These are phyloP conservation scores for Hyaloperonospora arabidopsidis DNA, from an alignment of 352 stramenopile species.

Conservation along the genomic window DNA sequence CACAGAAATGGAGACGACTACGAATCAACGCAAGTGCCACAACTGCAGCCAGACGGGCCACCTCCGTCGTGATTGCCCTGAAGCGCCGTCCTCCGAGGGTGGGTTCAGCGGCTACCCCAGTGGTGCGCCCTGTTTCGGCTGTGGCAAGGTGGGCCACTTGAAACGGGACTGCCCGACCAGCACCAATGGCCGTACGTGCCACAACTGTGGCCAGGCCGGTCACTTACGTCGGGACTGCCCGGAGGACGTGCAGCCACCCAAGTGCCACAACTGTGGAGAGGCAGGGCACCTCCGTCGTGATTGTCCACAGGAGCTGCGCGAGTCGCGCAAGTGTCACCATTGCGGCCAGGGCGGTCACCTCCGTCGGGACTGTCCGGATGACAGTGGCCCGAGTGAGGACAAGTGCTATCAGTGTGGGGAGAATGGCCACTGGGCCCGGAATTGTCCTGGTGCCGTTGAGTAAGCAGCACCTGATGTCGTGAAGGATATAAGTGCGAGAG, in stretches of 20 bases:
- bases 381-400: conserved; percentile 54
- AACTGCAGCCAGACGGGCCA: conserved; percentile 71
- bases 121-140: conserved; percentile 59
- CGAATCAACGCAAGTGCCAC: conserved; percentile 65
- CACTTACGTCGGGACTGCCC: conserved; percentile 78
- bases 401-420: conserved; percentile 83
- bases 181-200: conserved; percentile 51
- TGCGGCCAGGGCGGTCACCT: conserved; percentile 62
- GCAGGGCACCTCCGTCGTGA: conserved; percentile 61
- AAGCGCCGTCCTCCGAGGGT: conserved; percentile 40
- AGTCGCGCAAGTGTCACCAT: conserved; percentile 72
- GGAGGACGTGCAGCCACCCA: conserved; percentile 60
- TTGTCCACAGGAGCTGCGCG: conserved; percentile 56
- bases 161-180: conserved; percentile 72
- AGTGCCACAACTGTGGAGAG: conserved; percentile 79
- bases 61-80: conserved; percentile 68
- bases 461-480: conserved; percentile 26
- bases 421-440: conserved; percentile 68
- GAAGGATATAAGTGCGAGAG: conserved; percentile 30
- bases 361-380: conserved; percentile 73
- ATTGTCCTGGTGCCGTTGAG: conserved; percentile 52
- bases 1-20: conserved; percentile 35
- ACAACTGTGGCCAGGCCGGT: conserved; percentile 74
- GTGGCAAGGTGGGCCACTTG: conserved; percentile 70
- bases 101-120: conserved; percentile 28